These are phyloP conservation scores for Ceratocystis huliohia DNA, from an alignment of 2,329 filamentous ascomycete genomes.

Conservation along the genomic window DNA sequence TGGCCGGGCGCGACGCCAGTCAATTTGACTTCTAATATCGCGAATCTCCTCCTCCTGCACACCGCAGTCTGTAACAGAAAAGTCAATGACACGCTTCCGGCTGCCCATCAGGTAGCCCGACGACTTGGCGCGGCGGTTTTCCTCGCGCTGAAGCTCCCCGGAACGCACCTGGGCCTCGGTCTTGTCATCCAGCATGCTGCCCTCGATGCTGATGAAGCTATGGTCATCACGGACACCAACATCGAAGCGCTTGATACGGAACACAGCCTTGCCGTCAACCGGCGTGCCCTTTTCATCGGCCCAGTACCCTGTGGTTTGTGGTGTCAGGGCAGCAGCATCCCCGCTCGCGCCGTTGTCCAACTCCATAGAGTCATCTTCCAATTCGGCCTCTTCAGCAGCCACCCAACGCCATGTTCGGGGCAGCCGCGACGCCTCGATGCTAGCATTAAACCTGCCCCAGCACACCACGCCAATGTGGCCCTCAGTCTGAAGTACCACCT, in stretches of 20 bases:
- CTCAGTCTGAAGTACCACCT: slow-evolving; percentile 74
- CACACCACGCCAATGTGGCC: slow-evolving; percentile 81
- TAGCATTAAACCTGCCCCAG: slow-evolving; percentile 85
- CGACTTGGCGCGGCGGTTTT: slow-evolving; percentile 11
- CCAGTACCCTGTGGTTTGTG: slow-evolving; percentile 48
- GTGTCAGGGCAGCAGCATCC: not conserved
- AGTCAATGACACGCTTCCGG: slow-evolving; percentile 12
- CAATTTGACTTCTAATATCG: slow-evolving; percentile 19
- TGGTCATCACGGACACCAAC: slow-evolving; percentile 60
- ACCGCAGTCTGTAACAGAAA: slow-evolving; percentile 19
- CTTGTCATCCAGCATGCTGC: slow-evolving; percentile 62
- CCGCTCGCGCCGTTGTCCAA: slow-evolving; percentile 38
- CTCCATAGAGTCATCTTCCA: slow-evolving; percentile 36
- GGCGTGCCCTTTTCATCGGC: slow-evolving; percentile 56
- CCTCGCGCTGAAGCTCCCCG: slow-evolving; percentile 29
- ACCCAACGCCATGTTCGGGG: slow-evolving; percentile 73
- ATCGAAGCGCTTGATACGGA: slow-evolving; percentile 76
- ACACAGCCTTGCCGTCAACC: slow-evolving; percentile 58
- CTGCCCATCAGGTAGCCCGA: slow-evolving; percentile 15
- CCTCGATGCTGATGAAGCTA: slow-evolving; percentile 75
- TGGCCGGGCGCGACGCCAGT: slow-evolving; percentile 19
- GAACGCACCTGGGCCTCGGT: slow-evolving; percentile 47
- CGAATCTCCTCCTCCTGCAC: slow-evolving; percentile 18
- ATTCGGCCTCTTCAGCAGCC: slow-evolving; percentile 38
- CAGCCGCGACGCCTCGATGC: slow-evolving; percentile 63